Evolutionary conservation across 2,329 filamentous ascomycete species (phyloP), one percentile per base, ranked within the genome.

Genomic region (Microascus cirrosus): DNA sequence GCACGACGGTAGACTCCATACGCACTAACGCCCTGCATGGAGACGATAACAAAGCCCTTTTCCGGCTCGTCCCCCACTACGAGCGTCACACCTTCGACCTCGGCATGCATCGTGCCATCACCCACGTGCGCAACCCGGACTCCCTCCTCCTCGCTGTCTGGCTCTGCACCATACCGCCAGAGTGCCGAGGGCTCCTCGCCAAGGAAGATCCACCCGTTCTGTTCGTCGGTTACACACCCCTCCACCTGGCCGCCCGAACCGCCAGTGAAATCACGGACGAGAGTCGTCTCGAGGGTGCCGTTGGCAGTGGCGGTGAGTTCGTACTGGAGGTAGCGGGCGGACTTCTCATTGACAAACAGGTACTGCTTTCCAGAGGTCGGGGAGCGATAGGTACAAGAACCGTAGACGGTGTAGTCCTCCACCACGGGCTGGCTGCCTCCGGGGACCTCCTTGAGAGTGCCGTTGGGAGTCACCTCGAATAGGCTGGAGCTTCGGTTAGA

Each of bases 331-430:
- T 80, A 81, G n/a, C 74, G 68, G 1, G 77, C 75, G 0, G 75
- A 72, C 61, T 81, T 81, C 55, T 75, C 74, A 61, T 81, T 81
- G 60, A 80, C 77, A 56, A 81, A 81, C 24, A 81, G 72, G 58
- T 79, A 80, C 45, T 79, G 74, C 61, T 75, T 78, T 25, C 71
- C 72, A 0, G 72, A 74, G 35, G 65, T 74, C 6, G 64, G 69
- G 1, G 79, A 81, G 15, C 66, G 74, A 65, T 80, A 81, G 28
- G 72, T 73, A 61, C 75, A 81, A 7, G 77, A 81, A 18, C 78
- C 78, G 63, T 81, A 80, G 50, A 79, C 74, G 1, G 70, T 67
- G 61, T 75, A 80, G 59, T 73, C 71, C 0, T 72, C 65, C 2
- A 74, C 71, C 0, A 74, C 73, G 0, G 74, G 68, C n/a, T 81